These are phyloP conservation scores for Neonectria magnoliae DNA, from an alignment of 2,329 filamentous ascomycete species.

Conservation along the genomic window DNA sequence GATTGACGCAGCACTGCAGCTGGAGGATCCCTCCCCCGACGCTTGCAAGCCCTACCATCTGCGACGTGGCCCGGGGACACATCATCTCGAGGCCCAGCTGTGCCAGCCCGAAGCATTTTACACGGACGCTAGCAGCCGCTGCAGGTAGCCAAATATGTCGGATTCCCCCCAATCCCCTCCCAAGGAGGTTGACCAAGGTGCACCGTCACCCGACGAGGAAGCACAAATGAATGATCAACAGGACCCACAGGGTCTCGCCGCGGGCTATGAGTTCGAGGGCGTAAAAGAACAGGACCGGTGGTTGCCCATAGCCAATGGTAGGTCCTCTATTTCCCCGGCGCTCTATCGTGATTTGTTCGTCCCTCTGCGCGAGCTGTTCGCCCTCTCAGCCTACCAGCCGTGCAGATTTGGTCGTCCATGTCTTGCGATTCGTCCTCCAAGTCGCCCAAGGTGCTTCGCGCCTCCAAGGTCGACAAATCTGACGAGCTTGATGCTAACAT, in stretches of 20 bases:
- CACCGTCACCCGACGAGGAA: slow-evolving; percentile 93
- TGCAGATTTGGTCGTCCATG: slow-evolving; percentile 60
- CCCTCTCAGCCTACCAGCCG: slow-evolving; percentile 44
- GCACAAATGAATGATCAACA: slow-evolving; percentile 90
- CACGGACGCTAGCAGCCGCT: slow-evolving; percentile 71
- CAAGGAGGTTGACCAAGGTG: slow-evolving; percentile 93
- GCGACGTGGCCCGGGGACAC: slow-evolving; percentile 71
- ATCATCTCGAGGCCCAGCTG: slow-evolving; percentile 66
- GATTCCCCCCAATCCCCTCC: slow-evolving; percentile 85
- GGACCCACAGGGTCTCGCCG: slow-evolving; percentile 78
- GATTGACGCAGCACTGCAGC: slow-evolving; percentile 67
- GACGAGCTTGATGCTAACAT: slow-evolving; percentile 88
- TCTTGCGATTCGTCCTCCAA: slow-evolving; percentile 66
- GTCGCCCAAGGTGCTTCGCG: slow-evolving; percentile 60
- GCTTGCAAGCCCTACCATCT: slow-evolving; percentile 63
- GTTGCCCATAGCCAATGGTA: slow-evolving; percentile 99
- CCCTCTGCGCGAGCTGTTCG: slow-evolving; percentile 40
- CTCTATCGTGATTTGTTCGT: slow-evolving; percentile 55
- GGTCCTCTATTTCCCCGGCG: slow-evolving; percentile 58
- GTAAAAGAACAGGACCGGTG: slow-evolving; percentile 99
- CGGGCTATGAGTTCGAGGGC: slow-evolving; percentile 85
- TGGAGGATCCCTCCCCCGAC: slow-evolving; percentile 56
- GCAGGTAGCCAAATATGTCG: slow-evolving; percentile 90
- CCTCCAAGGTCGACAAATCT: slow-evolving; percentile 58
- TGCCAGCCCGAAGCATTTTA: slow-evolving; percentile 67